These are phyloP conservation scores for Penicillium alfredii DNA, from an alignment of 495 filamentous ascomycete genomes.

Conservation along the genomic window DNA sequence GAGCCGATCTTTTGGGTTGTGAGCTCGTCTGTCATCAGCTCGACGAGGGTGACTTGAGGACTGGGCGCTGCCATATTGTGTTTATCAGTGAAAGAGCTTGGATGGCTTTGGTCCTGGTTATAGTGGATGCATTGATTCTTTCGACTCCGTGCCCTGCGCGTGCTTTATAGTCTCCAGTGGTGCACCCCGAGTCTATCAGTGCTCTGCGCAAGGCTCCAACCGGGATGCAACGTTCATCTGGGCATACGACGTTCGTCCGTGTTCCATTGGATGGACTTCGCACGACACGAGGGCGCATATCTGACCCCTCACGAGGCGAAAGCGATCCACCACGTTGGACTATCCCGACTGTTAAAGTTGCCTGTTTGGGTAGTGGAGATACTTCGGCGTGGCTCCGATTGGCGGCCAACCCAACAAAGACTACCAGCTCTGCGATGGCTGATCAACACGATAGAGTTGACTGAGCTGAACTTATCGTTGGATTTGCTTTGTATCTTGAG, in stretches of 20 bases:
- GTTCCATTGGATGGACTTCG: too few species aligned
- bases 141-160: background rate
- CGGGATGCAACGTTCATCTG: too few species aligned
- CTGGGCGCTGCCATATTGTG: background rate
- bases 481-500: too few species aligned
- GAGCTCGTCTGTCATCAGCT: conserved; percentile 15
- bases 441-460: too few species aligned
- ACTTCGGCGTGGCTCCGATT: background rate
- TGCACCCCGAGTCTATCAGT: too few species aligned
- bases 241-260: too few species aligned
- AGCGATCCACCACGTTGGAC: background rate
- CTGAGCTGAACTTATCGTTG: too few species aligned
- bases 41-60: conserved; percentile 7
- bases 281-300: background rate
- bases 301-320: background rate
- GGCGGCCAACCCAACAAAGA: too few species aligned
- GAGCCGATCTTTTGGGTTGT: conserved; percentile 19
- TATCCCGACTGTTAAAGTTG: background rate
- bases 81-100: too few species aligned
- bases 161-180: background rate
- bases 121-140: background rate
- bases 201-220: too few species aligned
- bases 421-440: too few species aligned
- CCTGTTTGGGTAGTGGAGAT: background rate
- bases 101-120: too few species aligned